Evolutionary conservation across 2,329 filamentous ascomycete genomes (phyloP).

Genomic region (Aspergillus tubingensis): DNA sequence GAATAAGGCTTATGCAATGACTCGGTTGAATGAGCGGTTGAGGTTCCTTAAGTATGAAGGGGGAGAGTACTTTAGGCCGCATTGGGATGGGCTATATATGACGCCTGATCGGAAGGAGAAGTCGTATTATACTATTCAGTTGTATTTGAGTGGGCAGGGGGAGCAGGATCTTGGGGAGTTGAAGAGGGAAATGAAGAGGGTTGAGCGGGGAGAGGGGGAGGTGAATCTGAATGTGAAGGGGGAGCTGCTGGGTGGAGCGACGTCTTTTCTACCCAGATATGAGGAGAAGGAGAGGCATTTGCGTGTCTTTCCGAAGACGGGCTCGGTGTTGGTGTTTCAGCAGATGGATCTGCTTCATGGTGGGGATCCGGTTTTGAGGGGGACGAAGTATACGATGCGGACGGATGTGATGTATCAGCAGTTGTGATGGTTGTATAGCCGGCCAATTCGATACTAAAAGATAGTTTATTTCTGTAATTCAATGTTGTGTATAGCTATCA

Average conservation of each 20-base stretch:
- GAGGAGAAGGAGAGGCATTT: slow-evolving; percentile 33
- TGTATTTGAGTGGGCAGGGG: slow-evolving; percentile 55
- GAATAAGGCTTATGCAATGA: slow-evolving; percentile 39
- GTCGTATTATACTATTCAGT: slow-evolving; percentile 57
- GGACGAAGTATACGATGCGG: slow-evolving; percentile 58
- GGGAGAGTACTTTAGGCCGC: slow-evolving; percentile 73
- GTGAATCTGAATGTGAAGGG: slow-evolving; percentile 29
- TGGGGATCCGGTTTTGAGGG: slow-evolving; percentile 56
- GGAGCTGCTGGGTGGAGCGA: slow-evolving; percentile 55
- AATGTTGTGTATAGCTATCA: not conserved
- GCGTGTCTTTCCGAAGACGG: slow-evolving; percentile 53
- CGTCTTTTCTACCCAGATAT: slow-evolving; percentile 50
- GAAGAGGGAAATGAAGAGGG: slow-evolving; percentile 21
- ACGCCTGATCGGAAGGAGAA: slow-evolving; percentile 56
- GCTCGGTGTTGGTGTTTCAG: slow-evolving; percentile 59
- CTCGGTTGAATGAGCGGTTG: slow-evolving; percentile 69
- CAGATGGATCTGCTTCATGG: slow-evolving; percentile 55
- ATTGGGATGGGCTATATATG: slow-evolving; percentile 67
- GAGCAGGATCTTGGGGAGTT: slow-evolving; percentile 37
- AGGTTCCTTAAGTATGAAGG: slow-evolving; percentile 71
- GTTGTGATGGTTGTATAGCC: not conserved
- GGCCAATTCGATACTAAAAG: not conserved
- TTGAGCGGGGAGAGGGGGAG: slow-evolving; percentile 17
- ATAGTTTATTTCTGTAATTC: not conserved
- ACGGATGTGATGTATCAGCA: slow-evolving; percentile 57